Evolutionary conservation across 768 basidiomycete genomes (phyloP).

Genomic region (Boletellus emodensis): DNA sequence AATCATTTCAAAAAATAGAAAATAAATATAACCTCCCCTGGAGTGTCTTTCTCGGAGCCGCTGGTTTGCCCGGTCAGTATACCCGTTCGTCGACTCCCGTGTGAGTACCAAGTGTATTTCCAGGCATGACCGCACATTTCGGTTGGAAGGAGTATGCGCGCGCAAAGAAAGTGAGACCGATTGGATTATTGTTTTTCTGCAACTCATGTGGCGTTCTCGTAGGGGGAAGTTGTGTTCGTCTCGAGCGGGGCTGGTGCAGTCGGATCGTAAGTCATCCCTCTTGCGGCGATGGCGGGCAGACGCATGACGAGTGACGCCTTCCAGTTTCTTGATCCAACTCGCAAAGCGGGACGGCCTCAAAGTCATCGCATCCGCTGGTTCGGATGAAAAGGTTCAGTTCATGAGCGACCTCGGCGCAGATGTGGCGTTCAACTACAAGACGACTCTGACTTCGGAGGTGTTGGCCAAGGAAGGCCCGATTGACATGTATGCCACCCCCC

Average conservation of each 20-base stretch:
- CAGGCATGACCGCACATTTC: slow-evolving; percentile 25
- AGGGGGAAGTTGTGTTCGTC: slow-evolving; percentile 49
- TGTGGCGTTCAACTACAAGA: slow-evolving; percentile 75
- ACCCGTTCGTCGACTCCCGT: background rate
- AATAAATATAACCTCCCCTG: slow-evolving; percentile 28
- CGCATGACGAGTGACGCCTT: no score
- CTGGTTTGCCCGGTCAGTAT: slow-evolving; percentile 23
- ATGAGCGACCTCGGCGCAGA: slow-evolving; percentile 60
- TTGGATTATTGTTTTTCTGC: background rate
- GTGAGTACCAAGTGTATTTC: no score
- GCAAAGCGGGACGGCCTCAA: slow-evolving; percentile 50
- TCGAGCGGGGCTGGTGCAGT: slow-evolving; percentile 44
- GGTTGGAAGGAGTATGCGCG: slow-evolving; percentile 31
- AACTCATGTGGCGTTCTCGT: background rate
- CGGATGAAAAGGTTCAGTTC: slow-evolving; percentile 66
- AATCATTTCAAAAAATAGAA: slow-evolving; percentile 9
- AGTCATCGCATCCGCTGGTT: slow-evolving; percentile 69
- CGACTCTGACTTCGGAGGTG: slow-evolving; percentile 44
- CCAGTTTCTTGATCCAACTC: slow-evolving; percentile 46
- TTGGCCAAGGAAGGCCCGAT: slow-evolving; percentile 55
- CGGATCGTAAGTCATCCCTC: slow-evolving; percentile 43
- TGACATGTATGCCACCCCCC: slow-evolving; percentile 41
- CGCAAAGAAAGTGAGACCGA: slow-evolving; percentile 36
- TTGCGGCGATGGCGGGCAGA: slow-evolving; percentile 14
- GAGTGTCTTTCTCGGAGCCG: slow-evolving; percentile 24